phyloP scores from a whole-genome alignment of 176 grass and related monocot genomes.

The Avena eriantha region DNA sequence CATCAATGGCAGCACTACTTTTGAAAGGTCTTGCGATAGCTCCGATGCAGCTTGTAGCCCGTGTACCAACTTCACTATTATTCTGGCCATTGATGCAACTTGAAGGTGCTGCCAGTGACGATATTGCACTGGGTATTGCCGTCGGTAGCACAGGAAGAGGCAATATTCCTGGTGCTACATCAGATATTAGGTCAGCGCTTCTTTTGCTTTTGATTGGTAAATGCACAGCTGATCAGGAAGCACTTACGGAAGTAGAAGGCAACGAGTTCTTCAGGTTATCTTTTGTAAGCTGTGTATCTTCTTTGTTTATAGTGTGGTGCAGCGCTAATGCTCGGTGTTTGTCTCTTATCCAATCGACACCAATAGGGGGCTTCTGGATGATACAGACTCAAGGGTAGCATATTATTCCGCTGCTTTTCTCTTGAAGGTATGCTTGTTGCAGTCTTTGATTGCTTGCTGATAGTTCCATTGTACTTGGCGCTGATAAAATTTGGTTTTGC shows the following conservation, averaged over 20 bases:
- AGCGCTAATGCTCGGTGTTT: slow-evolving; percentile 36
- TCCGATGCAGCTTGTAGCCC: slow-evolving; percentile 86
- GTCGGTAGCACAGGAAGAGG: slow-evolving; percentile 97
- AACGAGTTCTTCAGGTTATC: slow-evolving; percentile 93
- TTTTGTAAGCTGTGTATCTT: slow-evolving; percentile 38
- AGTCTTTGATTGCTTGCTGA: slow-evolving; percentile 37
- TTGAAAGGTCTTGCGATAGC: slow-evolving; percentile 86
- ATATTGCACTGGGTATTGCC: slow-evolving; percentile 97
- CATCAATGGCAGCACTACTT: slow-evolving; percentile 89
- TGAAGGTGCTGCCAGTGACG: slow-evolving; percentile 93
- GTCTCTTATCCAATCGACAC: slow-evolving; percentile 26
- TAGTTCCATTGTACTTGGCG: slow-evolving; percentile 23
- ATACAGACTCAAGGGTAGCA: slow-evolving; percentile 95
- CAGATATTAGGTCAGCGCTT: slow-evolving; percentile 94
- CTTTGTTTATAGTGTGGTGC: background rate
- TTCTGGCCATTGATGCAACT: slow-evolving; percentile 98
- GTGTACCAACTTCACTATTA: slow-evolving; percentile 93
- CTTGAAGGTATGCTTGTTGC: slow-evolving; percentile 68
- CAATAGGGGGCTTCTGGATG: slow-evolving; percentile 88
- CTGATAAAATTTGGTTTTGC: slow-evolving; percentile 43
- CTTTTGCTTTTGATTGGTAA: slow-evolving; percentile 96
- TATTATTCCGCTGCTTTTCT: slow-evolving; percentile 99
- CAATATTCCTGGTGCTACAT: slow-evolving; percentile 95
- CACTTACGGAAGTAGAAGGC: slow-evolving; percentile 93
- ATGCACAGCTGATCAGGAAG: slow-evolving; percentile 91